These are phyloP conservation scores for Pichia paraexigua DNA, from an alignment of 805 yeast species.

Conservation along the genomic window DNA sequence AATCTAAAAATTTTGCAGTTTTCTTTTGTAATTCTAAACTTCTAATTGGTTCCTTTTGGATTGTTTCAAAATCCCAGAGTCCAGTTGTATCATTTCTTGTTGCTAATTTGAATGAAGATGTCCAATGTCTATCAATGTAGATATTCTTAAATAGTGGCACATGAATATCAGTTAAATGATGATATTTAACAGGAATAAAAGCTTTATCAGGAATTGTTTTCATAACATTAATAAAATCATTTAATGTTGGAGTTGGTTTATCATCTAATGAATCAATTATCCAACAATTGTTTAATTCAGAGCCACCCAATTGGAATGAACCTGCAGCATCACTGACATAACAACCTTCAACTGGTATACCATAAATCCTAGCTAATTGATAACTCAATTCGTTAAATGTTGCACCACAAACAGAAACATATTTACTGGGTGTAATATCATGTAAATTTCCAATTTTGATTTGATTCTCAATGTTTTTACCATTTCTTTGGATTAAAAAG, in stretches of 20 bases:
- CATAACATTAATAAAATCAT: constrained; percentile 73
- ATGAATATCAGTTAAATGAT: constrained; percentile 76
- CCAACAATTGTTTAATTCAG: constrained; percentile 66
- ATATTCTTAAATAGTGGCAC: constrained; percentile 60
- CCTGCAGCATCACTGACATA: constrained; percentile 72
- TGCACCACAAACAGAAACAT: constrained; percentile 79
- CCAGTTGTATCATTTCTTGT: constrained; percentile 49
- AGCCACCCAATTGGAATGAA: constrained; percentile 51
- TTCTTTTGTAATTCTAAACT: constrained; percentile 46
- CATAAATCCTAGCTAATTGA: constrained; percentile 79
- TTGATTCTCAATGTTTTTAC: constrained; percentile 41
- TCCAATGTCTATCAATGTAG: constrained; percentile 82
- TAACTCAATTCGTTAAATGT: constrained; percentile 79
- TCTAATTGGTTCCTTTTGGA: constrained; percentile 57
- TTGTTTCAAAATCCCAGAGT: constrained; percentile 43
- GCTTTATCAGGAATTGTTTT: constrained; percentile 66
- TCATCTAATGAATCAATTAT: constrained; percentile 72
- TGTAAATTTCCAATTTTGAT: constrained; percentile 71
- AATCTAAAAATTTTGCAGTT: constrained; percentile 60
- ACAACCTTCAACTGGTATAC: constrained; percentile 80
- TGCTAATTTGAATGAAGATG: constrained; percentile 60
- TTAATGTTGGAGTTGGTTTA: constrained; percentile 62
- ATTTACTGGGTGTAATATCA: constrained; percentile 72
- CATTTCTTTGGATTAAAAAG: constrained; percentile 67
- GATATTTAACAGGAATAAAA: constrained; percentile 60